Evolutionary conservation across 257 asterid species (phyloP), one percentile per base, ranked within the genome.

Genomic region (Przewalskia tangutica): DNA sequence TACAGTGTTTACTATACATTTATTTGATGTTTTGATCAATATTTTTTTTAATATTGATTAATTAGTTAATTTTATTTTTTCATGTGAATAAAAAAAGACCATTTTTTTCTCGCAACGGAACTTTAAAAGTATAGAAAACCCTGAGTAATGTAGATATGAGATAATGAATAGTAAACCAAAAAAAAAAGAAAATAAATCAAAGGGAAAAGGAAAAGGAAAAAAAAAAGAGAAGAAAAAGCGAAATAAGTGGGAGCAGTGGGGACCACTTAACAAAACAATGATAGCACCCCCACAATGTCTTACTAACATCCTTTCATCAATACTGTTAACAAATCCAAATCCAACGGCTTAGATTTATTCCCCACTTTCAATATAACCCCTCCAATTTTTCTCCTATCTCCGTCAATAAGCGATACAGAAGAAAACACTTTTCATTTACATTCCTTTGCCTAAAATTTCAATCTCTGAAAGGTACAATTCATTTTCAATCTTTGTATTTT

Each of bases 301-400:
- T 85, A 84, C 36, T 65, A 20, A 53, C 12, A 65, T 50, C 89
- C 85, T 85, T 38, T 55, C 75, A 86, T 86, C 80, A 79, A 82
- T 78, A 32, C 81, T 82, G 82, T 71, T 80, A 62, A 13, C 0
- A 2, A 44, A 84, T 80, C 86, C 0, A 2, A 44, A 84, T 80
- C 86, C 53, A 36, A 87, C 84, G 86, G 86, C 34, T 44, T 50
- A 12, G 60, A 70, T 80, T 40, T 62, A 34, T 60, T 78, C 80
- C 77, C 63, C 62, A 66, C 59, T 80, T 73, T 81, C 83, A 44
- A 80, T 80, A 87, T 84, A 84, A 84, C 77, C 73, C 80, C 58
- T 48, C 81, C 83, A 46, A 40, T 71, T 75, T 56, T 76, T 76
- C 64, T 46, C 14, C 44, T 2, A 60, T 20, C 81, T 65, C 20